These are phyloP conservation scores for Rhodocollybia butyracea DNA, from an alignment of 768 basidiomycete genomes.

Conservation along the genomic window DNA sequence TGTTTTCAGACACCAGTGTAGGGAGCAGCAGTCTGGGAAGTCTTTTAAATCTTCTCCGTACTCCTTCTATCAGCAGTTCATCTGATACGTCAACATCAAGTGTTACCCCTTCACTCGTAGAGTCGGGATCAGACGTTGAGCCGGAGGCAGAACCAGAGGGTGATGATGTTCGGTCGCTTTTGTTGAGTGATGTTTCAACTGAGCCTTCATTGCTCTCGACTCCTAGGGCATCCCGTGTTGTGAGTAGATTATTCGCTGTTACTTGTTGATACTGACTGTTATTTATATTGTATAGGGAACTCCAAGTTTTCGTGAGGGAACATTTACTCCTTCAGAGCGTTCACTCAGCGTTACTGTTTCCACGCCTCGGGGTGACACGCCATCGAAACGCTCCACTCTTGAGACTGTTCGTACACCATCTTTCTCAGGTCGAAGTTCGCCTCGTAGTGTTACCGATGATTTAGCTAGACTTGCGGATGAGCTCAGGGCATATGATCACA, in stretches of 20 bases:
- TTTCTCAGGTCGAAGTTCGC: neutral
- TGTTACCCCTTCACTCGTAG: constrained; percentile 34
- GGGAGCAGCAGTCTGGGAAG: constrained; percentile 19
- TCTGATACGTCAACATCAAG: constrained; percentile 45
- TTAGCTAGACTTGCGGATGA: constrained; percentile 53
- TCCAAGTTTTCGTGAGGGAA: neutral
- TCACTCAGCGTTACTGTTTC: constrained; percentile 46
- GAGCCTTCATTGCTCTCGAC: constrained; percentile 15
- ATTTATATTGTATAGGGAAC: constrained; percentile 16
- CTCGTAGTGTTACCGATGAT: constrained; percentile 22
- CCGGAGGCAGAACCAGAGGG: constrained; percentile 6
- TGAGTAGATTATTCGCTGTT: constrained; percentile 12
- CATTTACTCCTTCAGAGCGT: constrained; percentile 20
- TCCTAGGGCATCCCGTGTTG: constrained; percentile 23
- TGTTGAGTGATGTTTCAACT: constrained; percentile 5
- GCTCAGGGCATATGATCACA: constrained; percentile 49
- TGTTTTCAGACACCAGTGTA: constrained; percentile 1
- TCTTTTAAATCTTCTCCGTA: constrained; percentile 33
- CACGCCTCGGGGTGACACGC: constrained; percentile 43
- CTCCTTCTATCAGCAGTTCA: constrained; percentile 34
- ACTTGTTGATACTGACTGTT: neutral
- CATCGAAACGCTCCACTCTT: constrained; percentile 46
- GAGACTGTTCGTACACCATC: constrained; percentile 43
- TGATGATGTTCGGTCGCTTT: constrained; percentile 11
- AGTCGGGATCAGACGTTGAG: constrained; percentile 24